Percentiles rank a stretch among this genome's conserved stretches.
Evolutionary conservation across 495 filamentous ascomycete species (phyloP).

Genomic region (Penicillium chermesinum): DNA sequence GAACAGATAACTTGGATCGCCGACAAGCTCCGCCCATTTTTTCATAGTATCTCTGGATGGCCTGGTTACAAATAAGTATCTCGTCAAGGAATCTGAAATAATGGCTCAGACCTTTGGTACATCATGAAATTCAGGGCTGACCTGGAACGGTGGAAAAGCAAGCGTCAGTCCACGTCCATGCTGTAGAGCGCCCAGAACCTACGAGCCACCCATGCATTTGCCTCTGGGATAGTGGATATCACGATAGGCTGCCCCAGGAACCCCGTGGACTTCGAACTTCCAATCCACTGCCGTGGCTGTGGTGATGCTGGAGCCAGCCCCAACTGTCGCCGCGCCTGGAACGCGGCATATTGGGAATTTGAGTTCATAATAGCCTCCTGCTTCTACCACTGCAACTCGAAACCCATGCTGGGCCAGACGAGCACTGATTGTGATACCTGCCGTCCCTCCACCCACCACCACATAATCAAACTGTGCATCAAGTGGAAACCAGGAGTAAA

Average conservation of each 20-base stretch:
- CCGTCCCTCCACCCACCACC: slow-evolving; percentile 50
- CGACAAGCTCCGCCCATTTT: slow-evolving; percentile 43
- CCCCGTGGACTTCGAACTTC: slow-evolving; percentile 34
- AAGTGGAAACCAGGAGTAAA: slow-evolving; percentile 2
- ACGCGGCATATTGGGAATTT: slow-evolving; percentile 40
- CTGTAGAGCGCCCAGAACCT: slow-evolving; percentile 5
- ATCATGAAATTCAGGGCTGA: slow-evolving; percentile 34
- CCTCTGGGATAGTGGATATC: slow-evolving; percentile 37
- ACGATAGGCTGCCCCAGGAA: slow-evolving; percentile 29
- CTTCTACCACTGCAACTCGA: slow-evolving; percentile 50
- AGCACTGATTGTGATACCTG: slow-evolving; percentile 42
- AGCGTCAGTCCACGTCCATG: not conserved
- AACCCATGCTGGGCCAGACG: slow-evolving; percentile 37
- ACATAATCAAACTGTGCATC: slow-evolving; percentile 44
- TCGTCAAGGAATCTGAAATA: not conserved
- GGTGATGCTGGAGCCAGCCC: slow-evolving; percentile 27
- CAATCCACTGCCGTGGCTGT: slow-evolving; percentile 43
- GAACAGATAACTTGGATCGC: slow-evolving; percentile 40
- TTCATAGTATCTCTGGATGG: slow-evolving; percentile 35
- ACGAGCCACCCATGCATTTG: slow-evolving; percentile 39
- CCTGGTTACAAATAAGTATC: slow-evolving; percentile 15
- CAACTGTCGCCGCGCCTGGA: slow-evolving; percentile 33
- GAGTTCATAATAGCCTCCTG: slow-evolving; percentile 53
- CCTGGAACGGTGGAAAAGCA: slow-evolving; percentile 6
- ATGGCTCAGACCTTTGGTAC: slow-evolving; percentile 27